A percentile compares a stretch with the other conserved stretches of the same genome.
phyloP scores from a whole-genome alignment of 257 asterid species.

The Ehretia macrophylla region DNA sequence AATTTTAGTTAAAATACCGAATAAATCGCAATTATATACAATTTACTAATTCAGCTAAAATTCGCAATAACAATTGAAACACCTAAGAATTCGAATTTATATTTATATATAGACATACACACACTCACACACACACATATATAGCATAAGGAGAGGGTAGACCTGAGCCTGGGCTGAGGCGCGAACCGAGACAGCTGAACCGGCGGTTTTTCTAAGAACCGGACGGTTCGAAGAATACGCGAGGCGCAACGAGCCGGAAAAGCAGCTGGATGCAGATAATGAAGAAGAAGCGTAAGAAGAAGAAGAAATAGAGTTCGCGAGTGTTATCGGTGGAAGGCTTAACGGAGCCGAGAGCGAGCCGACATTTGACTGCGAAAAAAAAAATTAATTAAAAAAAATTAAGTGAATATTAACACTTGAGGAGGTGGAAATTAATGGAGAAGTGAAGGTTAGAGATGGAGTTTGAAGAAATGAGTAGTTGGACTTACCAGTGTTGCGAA shows the following conservation, averaged over 20 bases:
- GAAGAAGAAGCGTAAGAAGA: conserved; percentile 32
- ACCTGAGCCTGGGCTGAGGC: conserved; percentile 61
- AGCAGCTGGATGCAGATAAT: conserved; percentile 40
- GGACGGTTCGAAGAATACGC: conserved; percentile 21
- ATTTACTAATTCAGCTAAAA: no score
- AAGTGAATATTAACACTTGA: not conserved
- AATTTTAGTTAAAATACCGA: no score
- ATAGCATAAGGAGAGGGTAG: not conserved
- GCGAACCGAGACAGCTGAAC: conserved; percentile 36
- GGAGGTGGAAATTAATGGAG: not conserved
- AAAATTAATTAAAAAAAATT: not conserved
- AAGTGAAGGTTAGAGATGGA: not conserved
- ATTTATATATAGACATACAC: no score
- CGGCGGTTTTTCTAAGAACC: conserved; percentile 21
- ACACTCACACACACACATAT: no score
- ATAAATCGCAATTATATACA: no score
- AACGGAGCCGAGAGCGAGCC: conserved; percentile 54
- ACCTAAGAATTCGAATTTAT: no score
- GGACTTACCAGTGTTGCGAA: conserved; percentile 44
- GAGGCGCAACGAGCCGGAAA: conserved; percentile 46
- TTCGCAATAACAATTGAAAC: no score
- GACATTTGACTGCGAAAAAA: conserved; percentile 46
- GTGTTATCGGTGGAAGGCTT: conserved; percentile 18
- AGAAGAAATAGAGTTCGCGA: conserved; percentile 23
- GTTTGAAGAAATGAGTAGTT: not conserved